phyloP scores from a whole-genome alignment of 1,139 yeast species.

The Geotrichum europaeum region DNA sequence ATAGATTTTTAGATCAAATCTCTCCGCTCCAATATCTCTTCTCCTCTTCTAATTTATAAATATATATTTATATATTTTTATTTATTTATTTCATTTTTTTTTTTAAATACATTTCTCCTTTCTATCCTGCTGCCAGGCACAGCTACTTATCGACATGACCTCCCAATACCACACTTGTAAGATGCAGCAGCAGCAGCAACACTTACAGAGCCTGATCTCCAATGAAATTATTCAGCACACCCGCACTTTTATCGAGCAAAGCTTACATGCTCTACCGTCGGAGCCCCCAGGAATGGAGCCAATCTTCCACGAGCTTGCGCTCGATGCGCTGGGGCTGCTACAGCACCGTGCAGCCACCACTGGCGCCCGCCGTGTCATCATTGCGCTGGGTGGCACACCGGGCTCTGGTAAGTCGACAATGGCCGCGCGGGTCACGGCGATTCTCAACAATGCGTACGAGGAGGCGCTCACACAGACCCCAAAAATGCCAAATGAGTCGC shows the following conservation, averaged over 20 bases:
- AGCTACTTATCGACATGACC: too few species aligned
- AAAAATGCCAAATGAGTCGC: neutral
- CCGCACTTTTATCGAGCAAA: neutral
- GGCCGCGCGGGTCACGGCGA: neutral
- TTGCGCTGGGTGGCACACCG: slow-evolving; percentile 3
- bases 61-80: neutral
- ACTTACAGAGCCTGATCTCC: neutral
- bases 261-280: neutral
- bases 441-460: neutral
- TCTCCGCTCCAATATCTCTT: neutral
- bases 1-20: neutral
- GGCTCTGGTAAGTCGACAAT: slow-evolving; percentile 11
- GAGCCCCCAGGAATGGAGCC: neutral
- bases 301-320: neutral
- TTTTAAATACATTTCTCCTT: neutral
- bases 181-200: neutral
- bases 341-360: neutral
- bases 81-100: neutral
- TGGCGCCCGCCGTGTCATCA: neutral
- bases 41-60: neutral
- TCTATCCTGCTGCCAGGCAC: neutral
- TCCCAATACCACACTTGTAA: neutral
- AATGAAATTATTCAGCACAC: neutral
- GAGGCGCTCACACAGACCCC: neutral
- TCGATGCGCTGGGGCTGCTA: neutral